Evolutionary conservation across 2,329 filamentous ascomycete genomes (phyloP).

Genomic region (Exophiala oligosperma): DNA sequence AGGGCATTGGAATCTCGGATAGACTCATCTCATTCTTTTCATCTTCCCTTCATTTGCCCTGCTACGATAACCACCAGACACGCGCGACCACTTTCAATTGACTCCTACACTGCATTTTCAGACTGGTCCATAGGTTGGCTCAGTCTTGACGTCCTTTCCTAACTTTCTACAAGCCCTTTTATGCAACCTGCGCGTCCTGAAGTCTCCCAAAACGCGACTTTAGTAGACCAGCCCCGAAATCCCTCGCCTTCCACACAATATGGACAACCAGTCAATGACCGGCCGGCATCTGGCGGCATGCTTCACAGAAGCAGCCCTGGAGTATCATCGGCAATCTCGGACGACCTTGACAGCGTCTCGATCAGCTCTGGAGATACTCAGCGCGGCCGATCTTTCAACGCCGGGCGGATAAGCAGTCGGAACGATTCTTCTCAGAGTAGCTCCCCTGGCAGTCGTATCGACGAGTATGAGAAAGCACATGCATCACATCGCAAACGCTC

Average conservation of each 20-base stretch:
- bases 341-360: slow-evolving; percentile 30
- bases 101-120: slow-evolving; percentile 18
- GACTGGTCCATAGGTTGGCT: slow-evolving; percentile 58
- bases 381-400: slow-evolving; percentile 26
- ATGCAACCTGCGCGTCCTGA: slow-evolving; percentile 63
- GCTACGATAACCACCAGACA: neutral
- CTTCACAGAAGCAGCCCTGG: slow-evolving; percentile 40
- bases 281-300: slow-evolving; percentile 45
- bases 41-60: neutral
- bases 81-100: neutral
- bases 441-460: slow-evolving; percentile 52
- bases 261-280: slow-evolving; percentile 54
- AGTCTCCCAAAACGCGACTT: slow-evolving; percentile 48
- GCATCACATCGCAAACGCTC: slow-evolving; percentile 36
- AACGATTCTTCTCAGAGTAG: slow-evolving; percentile 34
- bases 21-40: neutral
- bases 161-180: slow-evolving; percentile 49
- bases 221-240: slow-evolving; percentile 38
- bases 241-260: slow-evolving; percentile 51
- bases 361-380: slow-evolving; percentile 28
- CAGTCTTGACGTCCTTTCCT: slow-evolving; percentile 49
- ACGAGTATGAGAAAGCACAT: slow-evolving; percentile 55
- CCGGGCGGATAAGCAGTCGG: slow-evolving; percentile 33
- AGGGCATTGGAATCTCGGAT: neutral
- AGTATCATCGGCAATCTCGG: slow-evolving; percentile 32